Evolutionary conservation across 2,329 filamentous ascomycete species (phyloP).

Genomic region (Trichoderma atrobrunneum): DNA sequence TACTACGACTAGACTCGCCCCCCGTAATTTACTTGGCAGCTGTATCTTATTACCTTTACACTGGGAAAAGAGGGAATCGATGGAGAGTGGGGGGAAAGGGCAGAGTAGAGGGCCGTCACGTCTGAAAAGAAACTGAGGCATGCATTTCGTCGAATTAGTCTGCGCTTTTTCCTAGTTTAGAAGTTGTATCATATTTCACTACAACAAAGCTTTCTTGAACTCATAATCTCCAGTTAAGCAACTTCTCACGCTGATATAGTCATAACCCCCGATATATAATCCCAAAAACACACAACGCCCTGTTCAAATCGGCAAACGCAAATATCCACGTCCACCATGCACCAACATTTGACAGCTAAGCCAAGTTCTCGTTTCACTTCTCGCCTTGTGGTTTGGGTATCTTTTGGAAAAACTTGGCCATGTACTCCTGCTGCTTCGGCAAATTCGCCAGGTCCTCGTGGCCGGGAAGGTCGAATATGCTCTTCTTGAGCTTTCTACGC

Average conservation of each 20-base stretch:
- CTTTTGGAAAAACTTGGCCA: constrained; percentile 46
- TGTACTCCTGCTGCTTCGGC: constrained; percentile 48
- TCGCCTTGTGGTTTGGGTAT: constrained; percentile 19
- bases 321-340: background rate
- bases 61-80: background rate
- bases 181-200: constrained; percentile 35
- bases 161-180: constrained; percentile 32
- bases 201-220: constrained; percentile 19
- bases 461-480: constrained; percentile 45
- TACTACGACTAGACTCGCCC: constrained; percentile 76
- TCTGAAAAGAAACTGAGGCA: constrained; percentile 8
- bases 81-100: background rate
- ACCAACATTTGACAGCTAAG: too few species aligned
- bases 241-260: background rate
- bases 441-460: constrained; percentile 38
- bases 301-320: background rate
- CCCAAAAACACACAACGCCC: background rate
- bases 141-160: constrained; percentile 21
- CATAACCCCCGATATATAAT: background rate
- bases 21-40: background rate
- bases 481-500: constrained; percentile 52
- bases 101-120: background rate
- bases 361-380: background rate
- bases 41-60: constrained; percentile 5
- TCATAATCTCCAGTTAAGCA: background rate